Base-by-base conservation (phyloP, 1,139 yeast species). In the Scheffersomyces quercinus region DNA sequence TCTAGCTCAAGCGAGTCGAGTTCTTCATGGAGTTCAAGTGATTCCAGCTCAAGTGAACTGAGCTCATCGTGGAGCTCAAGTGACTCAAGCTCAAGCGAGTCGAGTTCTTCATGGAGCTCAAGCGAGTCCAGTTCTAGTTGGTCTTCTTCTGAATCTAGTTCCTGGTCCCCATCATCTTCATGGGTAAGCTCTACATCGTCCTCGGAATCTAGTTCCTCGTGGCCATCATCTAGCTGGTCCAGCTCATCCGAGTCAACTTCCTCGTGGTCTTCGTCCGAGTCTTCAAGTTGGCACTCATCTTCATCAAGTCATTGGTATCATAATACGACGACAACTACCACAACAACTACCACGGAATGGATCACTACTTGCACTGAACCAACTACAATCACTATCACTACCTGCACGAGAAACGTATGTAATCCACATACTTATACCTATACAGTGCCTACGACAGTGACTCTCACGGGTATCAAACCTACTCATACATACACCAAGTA, bases 301-400 rank as follows among this genome's bases (percentile, higher is more conserved):
- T 12, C 33, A 15, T 31, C 35, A 14, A 13, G 16, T n/a, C 20
- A 14, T 29, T 24, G 14, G n/a, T 39, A 35, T 38, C 10, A 29
- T 15, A 39, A 39, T 49, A 48, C 35, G 16, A 53, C 56, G 36
- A 46, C 49, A 43, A 51, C 56, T 49, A 46, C 48, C 15, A 49
- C 45, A 35, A 41, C 48, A 29, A 53, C 56, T 39, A 51, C 49
- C 41, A 53, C 58, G 30, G 53, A 50, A 41, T 54, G 46, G 55
- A 45, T 52, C 47, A 55, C 56, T 48, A 52, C 50, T 56, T 53
- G 58, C 46, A 56, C 55, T 35, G 54, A 36, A 38, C 39, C 53
- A 39, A 54, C 58, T 38, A 46, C 45, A 31, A 34, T 54, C 38
- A 50, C 53, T 47, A 37, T 54, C 48, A 51, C 55, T 49, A 50